Percentiles rank a stretch among this genome's conserved stretches.
These are phyloP conservation scores for Pseudocercospora pini-densiflorae DNA, from an alignment of 2,329 filamentous ascomycete genomes.

Conservation along the genomic window DNA sequence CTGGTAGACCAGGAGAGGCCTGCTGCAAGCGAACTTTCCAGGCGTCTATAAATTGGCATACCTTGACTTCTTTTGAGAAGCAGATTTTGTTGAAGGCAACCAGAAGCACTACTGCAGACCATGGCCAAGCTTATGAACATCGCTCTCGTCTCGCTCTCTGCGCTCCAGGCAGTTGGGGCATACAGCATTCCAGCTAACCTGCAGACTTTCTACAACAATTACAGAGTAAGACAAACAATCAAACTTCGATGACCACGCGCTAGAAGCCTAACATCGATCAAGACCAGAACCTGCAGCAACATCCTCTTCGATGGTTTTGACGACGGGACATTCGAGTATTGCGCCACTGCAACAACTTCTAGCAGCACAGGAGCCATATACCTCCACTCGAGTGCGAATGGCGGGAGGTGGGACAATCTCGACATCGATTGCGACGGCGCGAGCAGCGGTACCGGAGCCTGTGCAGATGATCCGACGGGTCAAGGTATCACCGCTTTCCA, in stretches of 20 bases:
- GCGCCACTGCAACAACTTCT: neutral
- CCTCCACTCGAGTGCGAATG: conserved; percentile 46
- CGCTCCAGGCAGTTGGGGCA: neutral
- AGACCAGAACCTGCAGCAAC: conserved; percentile 4
- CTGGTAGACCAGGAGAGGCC: too few relatives aligned
- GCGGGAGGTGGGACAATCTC: conserved; percentile 56
- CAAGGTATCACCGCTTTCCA: conserved; percentile 56
- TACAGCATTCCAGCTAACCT: conserved; percentile 6
- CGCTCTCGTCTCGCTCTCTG: neutral
- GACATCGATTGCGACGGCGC: conserved; percentile 64
- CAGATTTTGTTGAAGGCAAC: too few relatives aligned
- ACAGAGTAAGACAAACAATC: neutral
- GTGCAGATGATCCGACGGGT: conserved; percentile 41
- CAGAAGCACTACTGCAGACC: neutral
- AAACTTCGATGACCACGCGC: neutral
- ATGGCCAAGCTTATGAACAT: neutral
- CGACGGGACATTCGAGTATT: conserved; percentile 10
- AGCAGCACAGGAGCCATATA: conserved; percentile 44
- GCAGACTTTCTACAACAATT: conserved; percentile 5
- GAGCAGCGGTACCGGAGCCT: neutral
- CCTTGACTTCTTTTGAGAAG: too few relatives aligned
- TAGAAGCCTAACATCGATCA: neutral
- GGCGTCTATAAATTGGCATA: too few relatives aligned
- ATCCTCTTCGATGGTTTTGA: conserved; percentile 7
- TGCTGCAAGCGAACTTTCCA: too few relatives aligned